Evolutionary conservation across 176 grass and related monocot genomes (phyloP).

Genomic region (Saccharum officinarum): DNA sequence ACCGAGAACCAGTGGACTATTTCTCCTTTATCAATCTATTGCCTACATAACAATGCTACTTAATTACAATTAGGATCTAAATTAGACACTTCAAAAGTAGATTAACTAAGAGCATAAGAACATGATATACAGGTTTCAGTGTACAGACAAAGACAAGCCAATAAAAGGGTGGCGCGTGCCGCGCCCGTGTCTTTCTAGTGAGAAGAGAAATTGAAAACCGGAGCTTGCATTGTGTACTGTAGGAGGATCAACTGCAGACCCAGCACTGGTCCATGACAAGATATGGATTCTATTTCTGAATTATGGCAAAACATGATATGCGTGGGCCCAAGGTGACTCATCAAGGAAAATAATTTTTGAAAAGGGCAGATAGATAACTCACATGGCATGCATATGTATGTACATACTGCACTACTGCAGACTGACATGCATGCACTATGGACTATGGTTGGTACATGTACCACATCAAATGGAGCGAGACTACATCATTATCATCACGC

Average conservation of each 20-base stretch:
- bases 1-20: too few relatives aligned
- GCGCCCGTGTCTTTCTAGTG: too few relatives aligned
- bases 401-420: not conserved
- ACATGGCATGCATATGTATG: slow-evolving; percentile 11
- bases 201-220: not conserved
- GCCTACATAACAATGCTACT: too few relatives aligned
- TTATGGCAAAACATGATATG: slow-evolving; percentile 41
- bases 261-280: slow-evolving; percentile 33
- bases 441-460: slow-evolving; percentile 31
- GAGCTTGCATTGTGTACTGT: not conserved
- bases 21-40: too few relatives aligned
- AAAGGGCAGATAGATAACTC: not conserved
- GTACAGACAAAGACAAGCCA: too few relatives aligned
- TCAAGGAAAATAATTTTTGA: not conserved
- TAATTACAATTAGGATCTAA: too few relatives aligned
- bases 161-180: too few relatives aligned
- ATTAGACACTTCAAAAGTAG: too few relatives aligned
- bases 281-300: slow-evolving; percentile 44
- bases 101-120: too few relatives aligned
- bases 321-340: slow-evolving; percentile 36
- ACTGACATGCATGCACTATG: slow-evolving; percentile 21
- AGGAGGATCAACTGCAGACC: slow-evolving; percentile 10
- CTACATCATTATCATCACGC: not conserved
- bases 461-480: not conserved
- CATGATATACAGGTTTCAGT: too few relatives aligned